Percentiles rank a stretch among this genome's conserved stretches.
Conservation (phyloP, 2,329 filamentous ascomycete species). For the Aureobasidium subglaciale region DNA sequence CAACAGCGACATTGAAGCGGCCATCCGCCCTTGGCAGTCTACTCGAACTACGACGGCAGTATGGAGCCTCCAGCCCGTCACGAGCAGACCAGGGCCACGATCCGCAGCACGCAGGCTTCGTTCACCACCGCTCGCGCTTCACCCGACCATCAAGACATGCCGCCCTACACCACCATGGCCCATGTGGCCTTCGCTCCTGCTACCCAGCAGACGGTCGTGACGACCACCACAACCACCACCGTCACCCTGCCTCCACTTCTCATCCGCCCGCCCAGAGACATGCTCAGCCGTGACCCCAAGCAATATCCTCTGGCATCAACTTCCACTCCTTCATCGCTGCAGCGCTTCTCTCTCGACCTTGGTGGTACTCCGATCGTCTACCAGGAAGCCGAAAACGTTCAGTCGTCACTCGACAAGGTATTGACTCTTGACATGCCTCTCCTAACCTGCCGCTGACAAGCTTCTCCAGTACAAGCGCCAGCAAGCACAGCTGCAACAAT, state of each 20-base stretch:
- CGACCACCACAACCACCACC: constrained; percentile 86
- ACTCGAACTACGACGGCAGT: neutral
- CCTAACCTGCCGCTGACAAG: neutral
- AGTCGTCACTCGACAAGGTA: constrained; percentile 49
- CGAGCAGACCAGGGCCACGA: neutral
- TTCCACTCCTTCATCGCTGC: constrained; percentile 72
- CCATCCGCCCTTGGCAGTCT: neutral
- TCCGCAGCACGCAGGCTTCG: constrained; percentile 19
- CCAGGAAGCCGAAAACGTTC: constrained; percentile 53
- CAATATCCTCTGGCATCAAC: constrained; percentile 81
- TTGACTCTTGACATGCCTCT: constrained; percentile 17
- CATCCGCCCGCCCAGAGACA: constrained; percentile 63
- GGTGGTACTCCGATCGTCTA: constrained; percentile 56
- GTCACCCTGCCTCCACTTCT: constrained; percentile 75
- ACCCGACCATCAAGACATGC: constrained; percentile 16
- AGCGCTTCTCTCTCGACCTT: constrained; percentile 67
- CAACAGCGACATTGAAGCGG: neutral
- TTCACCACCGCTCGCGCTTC: constrained; percentile 26
- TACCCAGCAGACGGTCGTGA: constrained; percentile 63
- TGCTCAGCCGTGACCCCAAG: constrained; percentile 71
- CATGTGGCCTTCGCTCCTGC: constrained; percentile 57
- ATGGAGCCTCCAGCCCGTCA: constrained; percentile 16
- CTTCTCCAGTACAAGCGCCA: constrained; percentile 15
- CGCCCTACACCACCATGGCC: constrained; percentile 41
- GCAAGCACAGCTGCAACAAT: constrained; percentile 15